Evolutionary conservation across 1,284 basidiomycete genomes (phyloP).

Genomic region (Fomitiporia mediterranea): DNA sequence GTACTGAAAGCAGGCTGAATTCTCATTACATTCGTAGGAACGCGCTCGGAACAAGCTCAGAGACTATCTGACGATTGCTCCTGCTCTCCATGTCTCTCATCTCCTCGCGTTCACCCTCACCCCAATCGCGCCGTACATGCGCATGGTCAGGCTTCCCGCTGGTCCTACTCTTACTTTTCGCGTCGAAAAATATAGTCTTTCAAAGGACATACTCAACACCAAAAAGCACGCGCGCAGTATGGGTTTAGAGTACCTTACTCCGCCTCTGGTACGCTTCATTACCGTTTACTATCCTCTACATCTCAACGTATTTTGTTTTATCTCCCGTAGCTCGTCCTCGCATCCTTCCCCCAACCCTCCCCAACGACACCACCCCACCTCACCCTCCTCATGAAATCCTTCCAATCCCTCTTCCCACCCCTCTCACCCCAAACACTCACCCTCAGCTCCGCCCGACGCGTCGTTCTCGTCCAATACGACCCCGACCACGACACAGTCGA

Average conservation of each 20-base stretch:
- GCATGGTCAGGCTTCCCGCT: conserved; percentile 84
- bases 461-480: conserved; percentile 93
- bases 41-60: conserved; percentile 88
- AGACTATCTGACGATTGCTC: conserved; percentile 92
- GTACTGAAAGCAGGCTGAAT: conserved; percentile 12
- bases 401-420: conserved; percentile 85
- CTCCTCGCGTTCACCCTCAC: conserved; percentile 90
- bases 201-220: conserved; percentile 75
- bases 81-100: conserved; percentile 89
- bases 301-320: background rate
- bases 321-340: conserved; percentile 58
- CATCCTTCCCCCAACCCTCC: conserved; percentile 68
- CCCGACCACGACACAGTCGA: conserved; percentile 84
- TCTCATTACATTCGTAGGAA: conserved; percentile 53
- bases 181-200: conserved; percentile 87
- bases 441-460: conserved; percentile 81
- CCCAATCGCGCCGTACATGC: conserved; percentile 78
- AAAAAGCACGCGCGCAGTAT: conserved; percentile 68
- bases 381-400: conserved; percentile 75
- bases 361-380: conserved; percentile 68
- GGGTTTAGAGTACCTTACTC: conserved; percentile 81
- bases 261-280: conserved; percentile 67
- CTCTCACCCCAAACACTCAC: conserved; percentile 77
- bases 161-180: conserved; percentile 95
- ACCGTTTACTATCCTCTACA: background rate